Evolutionary conservation across 2,329 filamentous ascomycete species (phyloP).

Genomic region (Chrysoporthe deuterocubensis): DNA sequence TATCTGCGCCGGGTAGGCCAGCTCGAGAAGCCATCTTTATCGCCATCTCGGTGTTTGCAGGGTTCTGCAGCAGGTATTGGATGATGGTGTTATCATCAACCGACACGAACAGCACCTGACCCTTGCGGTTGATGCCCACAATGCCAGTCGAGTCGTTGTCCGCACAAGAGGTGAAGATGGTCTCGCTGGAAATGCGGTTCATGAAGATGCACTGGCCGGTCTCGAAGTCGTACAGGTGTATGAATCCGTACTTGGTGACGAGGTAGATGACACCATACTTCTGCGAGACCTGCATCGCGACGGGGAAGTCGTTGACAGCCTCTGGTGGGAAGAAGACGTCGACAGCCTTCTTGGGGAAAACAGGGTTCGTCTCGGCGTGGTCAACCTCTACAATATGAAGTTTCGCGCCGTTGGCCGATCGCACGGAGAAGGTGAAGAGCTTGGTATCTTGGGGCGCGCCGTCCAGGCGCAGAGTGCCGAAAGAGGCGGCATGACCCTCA

Average conservation of each 20-base stretch:
- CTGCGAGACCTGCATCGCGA: constrained; percentile 94
- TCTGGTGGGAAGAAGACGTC: constrained; percentile 98
- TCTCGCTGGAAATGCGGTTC: constrained; percentile 99
- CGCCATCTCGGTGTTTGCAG: constrained; percentile 88
- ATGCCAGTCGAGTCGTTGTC: constrained; percentile 87
- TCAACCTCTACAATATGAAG: constrained; percentile 98
- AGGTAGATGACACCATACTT: constrained; percentile 98
- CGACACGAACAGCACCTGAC: constrained; percentile 91
- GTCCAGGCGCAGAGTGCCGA: constrained; percentile 86
- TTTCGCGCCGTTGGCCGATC: constrained; percentile 84
- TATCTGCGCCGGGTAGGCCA: constrained; percentile 90
- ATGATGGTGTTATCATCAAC: constrained; percentile 92
- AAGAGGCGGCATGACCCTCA: constrained; percentile 94
- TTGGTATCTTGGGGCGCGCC: constrained; percentile 90
- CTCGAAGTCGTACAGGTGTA: constrained; percentile 97
- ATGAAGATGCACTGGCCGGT: constrained; percentile 96
- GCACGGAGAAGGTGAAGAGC: constrained; percentile 94
- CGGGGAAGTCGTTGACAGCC: constrained; percentile 95
- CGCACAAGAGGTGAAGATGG: constrained; percentile 91
- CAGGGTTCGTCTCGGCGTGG: constrained; percentile 84
- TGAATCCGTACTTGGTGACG: constrained; percentile 98
- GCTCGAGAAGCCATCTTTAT: constrained; percentile 96
- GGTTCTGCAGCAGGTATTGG: constrained; percentile 94
- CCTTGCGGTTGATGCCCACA: constrained; percentile 95
- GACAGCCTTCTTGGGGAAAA: constrained; percentile 93